Conservation (phyloP, 2,329 filamentous ascomycete genomes). For the Ophiosphaerella korrae region DNA sequence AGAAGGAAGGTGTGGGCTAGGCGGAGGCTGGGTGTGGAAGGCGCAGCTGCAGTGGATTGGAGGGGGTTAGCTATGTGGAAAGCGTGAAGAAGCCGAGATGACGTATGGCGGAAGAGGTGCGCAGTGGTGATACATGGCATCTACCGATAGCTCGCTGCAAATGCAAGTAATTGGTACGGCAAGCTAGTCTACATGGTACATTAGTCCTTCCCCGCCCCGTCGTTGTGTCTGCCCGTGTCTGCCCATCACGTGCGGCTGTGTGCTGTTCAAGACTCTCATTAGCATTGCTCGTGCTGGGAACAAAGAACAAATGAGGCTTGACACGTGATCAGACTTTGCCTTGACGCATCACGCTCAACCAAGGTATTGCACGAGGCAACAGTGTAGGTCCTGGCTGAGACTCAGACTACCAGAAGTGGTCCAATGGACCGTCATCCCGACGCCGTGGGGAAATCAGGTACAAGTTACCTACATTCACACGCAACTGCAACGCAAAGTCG, state of each 20-base stretch:
- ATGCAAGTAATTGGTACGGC: too few relatives aligned
- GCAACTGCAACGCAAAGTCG: neutral
- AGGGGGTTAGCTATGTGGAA: neutral
- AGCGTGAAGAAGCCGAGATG: too few relatives aligned
- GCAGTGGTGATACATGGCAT: too few relatives aligned
- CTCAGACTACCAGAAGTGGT: constrained; percentile 49
- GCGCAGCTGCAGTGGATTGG: too few relatives aligned
- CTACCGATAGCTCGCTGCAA: too few relatives aligned
- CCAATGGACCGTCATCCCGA: constrained; percentile 41
- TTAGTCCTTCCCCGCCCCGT: too few relatives aligned
- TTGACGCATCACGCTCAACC: constrained; percentile 44
- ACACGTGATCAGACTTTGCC: constrained; percentile 42
- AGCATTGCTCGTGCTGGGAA: neutral
- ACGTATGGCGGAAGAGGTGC: too few relatives aligned
- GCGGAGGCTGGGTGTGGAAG: too few relatives aligned
- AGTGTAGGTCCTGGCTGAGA: constrained; percentile 43
- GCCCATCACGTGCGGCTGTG: neutral
- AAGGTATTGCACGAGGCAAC: constrained; percentile 35
- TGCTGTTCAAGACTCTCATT: neutral
- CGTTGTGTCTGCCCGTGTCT: too few relatives aligned
- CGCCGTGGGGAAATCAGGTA: constrained; percentile 12
- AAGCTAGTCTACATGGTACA: too few relatives aligned
- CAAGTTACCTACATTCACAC: constrained; percentile 1
- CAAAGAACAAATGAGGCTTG: neutral
- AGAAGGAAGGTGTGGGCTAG: too few relatives aligned